Evolutionary conservation across 2,329 filamentous ascomycete genomes (phyloP).

Genomic region (Fusarium chlamydosporum): DNA sequence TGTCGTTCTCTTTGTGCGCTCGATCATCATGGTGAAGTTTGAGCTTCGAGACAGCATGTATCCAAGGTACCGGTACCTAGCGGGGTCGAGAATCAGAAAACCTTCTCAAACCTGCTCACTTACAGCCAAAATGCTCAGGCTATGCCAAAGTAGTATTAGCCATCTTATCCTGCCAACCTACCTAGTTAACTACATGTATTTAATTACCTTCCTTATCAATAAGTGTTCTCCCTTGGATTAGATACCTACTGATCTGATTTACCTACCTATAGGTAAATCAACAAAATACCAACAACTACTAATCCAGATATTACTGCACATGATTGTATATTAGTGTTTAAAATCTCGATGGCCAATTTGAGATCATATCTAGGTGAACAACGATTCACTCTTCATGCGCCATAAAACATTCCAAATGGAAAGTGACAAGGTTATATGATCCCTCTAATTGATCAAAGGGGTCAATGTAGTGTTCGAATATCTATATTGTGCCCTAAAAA

Average conservation of each 20-base stretch:
- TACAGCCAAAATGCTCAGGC: slow-evolving; percentile 5
- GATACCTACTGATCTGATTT: too few species aligned
- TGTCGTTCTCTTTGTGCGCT: not conserved
- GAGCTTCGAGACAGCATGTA: not conserved
- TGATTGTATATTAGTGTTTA: too few species aligned
- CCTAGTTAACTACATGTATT: too few species aligned
- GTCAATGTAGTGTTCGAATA: not conserved
- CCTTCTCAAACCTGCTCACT: slow-evolving; percentile 67
- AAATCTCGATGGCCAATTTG: too few species aligned
- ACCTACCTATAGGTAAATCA: too few species aligned
- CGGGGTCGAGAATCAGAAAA: slow-evolving; percentile 54
- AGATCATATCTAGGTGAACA: too few species aligned
- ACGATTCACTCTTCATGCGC: too few species aligned
- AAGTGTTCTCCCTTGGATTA: not conserved
- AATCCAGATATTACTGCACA: too few species aligned
- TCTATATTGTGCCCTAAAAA: too few species aligned
- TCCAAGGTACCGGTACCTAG: slow-evolving; percentile 56
- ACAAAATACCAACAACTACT: too few species aligned
- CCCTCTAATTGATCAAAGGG: not conserved
- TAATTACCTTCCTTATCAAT: not conserved
- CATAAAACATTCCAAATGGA: not conserved
- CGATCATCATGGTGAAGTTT: not conserved
- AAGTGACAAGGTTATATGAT: not conserved
- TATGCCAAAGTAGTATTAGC: slow-evolving; percentile 30
- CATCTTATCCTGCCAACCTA: not conserved